Conservation (phyloP, 495 filamentous ascomycete genomes). For the Apiosordaria backusii region DNA sequence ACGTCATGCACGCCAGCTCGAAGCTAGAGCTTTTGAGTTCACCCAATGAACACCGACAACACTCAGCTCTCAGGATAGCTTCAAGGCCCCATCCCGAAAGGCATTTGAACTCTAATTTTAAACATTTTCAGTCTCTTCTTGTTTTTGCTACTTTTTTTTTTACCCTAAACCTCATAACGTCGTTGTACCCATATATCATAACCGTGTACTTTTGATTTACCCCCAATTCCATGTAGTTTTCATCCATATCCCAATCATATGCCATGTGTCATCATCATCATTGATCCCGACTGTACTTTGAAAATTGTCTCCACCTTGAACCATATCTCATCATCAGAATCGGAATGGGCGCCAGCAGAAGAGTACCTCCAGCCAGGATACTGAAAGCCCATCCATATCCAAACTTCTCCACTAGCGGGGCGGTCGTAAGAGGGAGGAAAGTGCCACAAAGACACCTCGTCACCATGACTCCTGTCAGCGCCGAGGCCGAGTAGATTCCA, state of each 20-base stretch:
- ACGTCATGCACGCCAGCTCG: not conserved
- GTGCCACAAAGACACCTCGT: slow-evolving; percentile 52
- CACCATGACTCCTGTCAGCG: slow-evolving; percentile 55
- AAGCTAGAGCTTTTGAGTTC: not conserved
- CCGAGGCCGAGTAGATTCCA: slow-evolving; percentile 52
- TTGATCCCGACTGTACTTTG: slow-evolving; percentile 40
- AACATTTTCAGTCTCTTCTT: not conserved
- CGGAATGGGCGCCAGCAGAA: slow-evolving; percentile 50
- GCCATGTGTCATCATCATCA: slow-evolving; percentile 2
- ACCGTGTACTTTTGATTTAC: not conserved
- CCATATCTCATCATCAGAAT: slow-evolving; percentile 50
- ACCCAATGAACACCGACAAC: not conserved
- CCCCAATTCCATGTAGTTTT: not conserved
- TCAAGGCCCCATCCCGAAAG: not conserved
- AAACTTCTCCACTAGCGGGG: slow-evolving; percentile 40
- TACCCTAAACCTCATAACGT: not conserved
- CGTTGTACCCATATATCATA: not conserved
- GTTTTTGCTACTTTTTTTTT: not conserved
- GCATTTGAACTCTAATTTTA: not conserved
- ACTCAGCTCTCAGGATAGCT: not conserved
- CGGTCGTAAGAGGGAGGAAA: slow-evolving; percentile 48
- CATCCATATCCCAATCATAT: not conserved
- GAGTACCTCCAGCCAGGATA: slow-evolving; percentile 36
- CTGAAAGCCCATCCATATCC: slow-evolving; percentile 52
- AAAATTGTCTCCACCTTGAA: slow-evolving; percentile 46